Evolutionary conservation across 768 basidiomycete species (phyloP), one percentile per base, ranked within the genome.

Genomic region (Leccinum disarticulatum): DNA sequence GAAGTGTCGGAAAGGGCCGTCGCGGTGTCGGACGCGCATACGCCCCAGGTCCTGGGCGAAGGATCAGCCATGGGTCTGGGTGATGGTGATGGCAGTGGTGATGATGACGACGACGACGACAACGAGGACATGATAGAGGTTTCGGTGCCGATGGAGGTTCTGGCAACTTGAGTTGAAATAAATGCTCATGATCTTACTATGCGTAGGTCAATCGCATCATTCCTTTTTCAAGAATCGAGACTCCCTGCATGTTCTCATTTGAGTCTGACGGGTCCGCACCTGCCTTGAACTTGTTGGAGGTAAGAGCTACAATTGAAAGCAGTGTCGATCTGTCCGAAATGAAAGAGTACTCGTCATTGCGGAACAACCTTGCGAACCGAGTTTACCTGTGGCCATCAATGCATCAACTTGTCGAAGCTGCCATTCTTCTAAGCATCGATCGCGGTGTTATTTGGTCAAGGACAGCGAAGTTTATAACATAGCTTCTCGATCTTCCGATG

Each of bases 61-160:
- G 58, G 57, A 36, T 58, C 38, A 3, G 55, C 56, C 30, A 30
- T 19, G 6, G 61, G 59, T 35, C 47, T n/a, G 4, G 66, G 50
- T 22, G 60, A 61, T 11, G 63, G 58, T 4, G 62, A 65, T 1
- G 64, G 66, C 15, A 61, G 41, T 9, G 48, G 15, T 27, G 48
- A 49, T 11, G 43, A 46, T 46, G 48, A 49, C 0, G 60, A 65
- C 0, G 64, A 69, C 13, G 61, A 65, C 1, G 64, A 70, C 15
- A 62, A 46, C 3, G 66, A 69, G 25, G 69, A 74, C 35, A 73
- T 74, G 74, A 56, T 62, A 41, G 74, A 75, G 50, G 64, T 70
- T 27, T 51, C 65, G 17, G 56, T 75, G 25, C 66, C 68, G 7
- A 61, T 60, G 57, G 55, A 62, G 15, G 62, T 64, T 52, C 38